A percentile compares a stretch with the other conserved stretches of the same genome.
Conservation (phyloP, 306 rosid species). For the Boehmeria nivea region DNA sequence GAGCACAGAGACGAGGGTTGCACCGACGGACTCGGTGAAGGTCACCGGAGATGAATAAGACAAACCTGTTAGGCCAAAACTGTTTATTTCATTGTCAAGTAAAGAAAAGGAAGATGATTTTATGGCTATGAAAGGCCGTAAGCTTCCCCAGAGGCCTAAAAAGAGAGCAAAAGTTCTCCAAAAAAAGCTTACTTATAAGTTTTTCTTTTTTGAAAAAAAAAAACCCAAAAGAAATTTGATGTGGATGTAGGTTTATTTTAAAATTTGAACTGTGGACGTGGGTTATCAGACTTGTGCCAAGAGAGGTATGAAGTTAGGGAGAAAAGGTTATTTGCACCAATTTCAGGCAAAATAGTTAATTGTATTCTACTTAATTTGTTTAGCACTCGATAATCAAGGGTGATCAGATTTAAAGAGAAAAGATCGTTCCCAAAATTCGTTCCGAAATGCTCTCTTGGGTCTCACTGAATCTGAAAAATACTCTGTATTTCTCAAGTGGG, state of each 20-base stretch:
- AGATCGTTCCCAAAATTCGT: too few species aligned
- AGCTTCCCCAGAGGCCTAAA: conserved; percentile 57
- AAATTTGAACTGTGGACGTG: conserved; percentile 1
- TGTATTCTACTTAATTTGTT: too few species aligned
- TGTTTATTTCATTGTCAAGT: conserved; percentile 44
- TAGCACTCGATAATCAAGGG: too few species aligned
- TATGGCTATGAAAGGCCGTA: conserved; percentile 63
- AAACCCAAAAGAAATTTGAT: neutral
- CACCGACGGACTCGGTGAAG: too few species aligned
- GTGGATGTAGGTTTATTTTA: neutral
- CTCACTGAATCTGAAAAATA: too few species aligned
- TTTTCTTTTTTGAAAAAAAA: neutral
- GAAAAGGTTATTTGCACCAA: too few species aligned
- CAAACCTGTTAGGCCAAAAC: conserved; percentile 43
- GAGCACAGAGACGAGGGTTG: too few species aligned
- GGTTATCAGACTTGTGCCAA: conserved; percentile 55
- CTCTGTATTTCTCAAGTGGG: too few species aligned
- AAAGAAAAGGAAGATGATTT: conserved; percentile 62
- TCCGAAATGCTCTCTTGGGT: too few species aligned
- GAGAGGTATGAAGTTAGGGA: conserved; percentile 64
- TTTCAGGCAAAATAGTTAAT: too few species aligned
- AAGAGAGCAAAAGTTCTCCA: conserved; percentile 49
- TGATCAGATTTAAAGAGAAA: too few species aligned
- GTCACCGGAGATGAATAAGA: conserved; percentile 29
- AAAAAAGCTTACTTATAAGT: conserved; percentile 45